Conservation (phyloP, 208 protist genomes). For the Borovskyia barvae region DNA sequence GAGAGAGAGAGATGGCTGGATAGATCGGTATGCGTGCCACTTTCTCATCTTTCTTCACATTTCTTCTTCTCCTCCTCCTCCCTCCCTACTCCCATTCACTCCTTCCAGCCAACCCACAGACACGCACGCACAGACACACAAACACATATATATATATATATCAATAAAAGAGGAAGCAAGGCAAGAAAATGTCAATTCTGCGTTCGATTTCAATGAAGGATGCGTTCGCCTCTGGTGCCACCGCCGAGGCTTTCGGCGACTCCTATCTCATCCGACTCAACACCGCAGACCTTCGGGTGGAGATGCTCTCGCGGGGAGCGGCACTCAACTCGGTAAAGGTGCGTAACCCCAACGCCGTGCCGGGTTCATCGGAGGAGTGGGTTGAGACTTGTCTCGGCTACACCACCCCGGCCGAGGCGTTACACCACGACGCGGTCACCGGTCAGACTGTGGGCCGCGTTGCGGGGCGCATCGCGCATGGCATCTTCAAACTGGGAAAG, state of each 20-base stretch:
- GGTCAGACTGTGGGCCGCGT: conserved; percentile 53
- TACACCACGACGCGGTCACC: conserved; percentile 6
- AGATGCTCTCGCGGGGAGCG: conserved; percentile 64
- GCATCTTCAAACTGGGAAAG: conserved; percentile 43
- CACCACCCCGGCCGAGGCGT: conserved; percentile 35
- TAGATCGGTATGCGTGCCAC: not conserved
- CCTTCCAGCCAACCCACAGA: not conserved
- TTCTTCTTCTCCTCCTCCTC: not conserved
- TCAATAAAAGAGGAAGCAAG: not conserved
- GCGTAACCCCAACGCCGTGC: conserved; percentile 29
- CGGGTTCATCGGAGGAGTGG: conserved; percentile 24
- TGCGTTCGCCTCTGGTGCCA: conserved; percentile 5
- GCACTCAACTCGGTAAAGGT: conserved; percentile 64
- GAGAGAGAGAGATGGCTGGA: too few relatives aligned
- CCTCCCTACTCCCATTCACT: not conserved
- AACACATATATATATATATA: not conserved
- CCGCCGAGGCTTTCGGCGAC: conserved; percentile 61
- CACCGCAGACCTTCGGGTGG: conserved; percentile 49
- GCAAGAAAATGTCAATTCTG: conserved; percentile 1
- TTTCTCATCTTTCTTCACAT: not conserved
- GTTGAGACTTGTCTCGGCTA: conserved; percentile 60
- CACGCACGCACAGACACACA: not conserved
- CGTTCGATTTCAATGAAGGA: conserved; percentile 9
- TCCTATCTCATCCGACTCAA: conserved; percentile 46
- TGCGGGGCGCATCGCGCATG: conserved; percentile 65